Evolutionary conservation across 2,329 filamentous ascomycete species (phyloP), one percentile per base, ranked within the genome.

Genomic region (Simplicillium aogashimaense): DNA sequence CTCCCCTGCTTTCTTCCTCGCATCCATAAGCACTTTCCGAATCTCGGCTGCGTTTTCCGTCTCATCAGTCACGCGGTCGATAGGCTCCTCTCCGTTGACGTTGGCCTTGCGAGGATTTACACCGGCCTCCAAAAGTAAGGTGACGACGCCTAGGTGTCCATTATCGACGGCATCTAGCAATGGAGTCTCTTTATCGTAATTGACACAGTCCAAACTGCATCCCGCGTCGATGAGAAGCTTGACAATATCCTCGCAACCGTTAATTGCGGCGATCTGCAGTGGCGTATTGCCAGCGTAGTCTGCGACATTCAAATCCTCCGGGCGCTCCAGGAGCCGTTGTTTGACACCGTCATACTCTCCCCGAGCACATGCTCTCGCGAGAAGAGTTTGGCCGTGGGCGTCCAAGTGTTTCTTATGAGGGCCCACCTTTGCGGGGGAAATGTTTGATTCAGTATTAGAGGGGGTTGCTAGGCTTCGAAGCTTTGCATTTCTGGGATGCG

Each of bases 281-380:
- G 92, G 92, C 1, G 90, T 94, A 53, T 97, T 97, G n/a, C 87
- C 86, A 12, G 92, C 92, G 56, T 95, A 94, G 55, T 98, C 92
- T 17, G 86, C 79, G 43, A 89, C 76, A 50, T 98, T 86, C 40
- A 97, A 62, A 59, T 97, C 88, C 46, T 94, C 86, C 0, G 87
- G 88, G 15, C 88, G 77, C 55, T 94, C 86, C 8, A 74, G 69
- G 28, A 88, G 73, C 46, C 85, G 77, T 50, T 77, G 74, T 57
- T 85, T 89, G 13, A 86, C 88, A 9, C 71, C 69, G 2, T 90
- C 85, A 41, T 92, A 75, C 54, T 94, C 86, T 38, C 88, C 87
- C 50, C 82, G 81, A 30, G 89, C 86, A 59, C 88, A 94, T 20
- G 90, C 88, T 48, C 89, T 80, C n/a, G 90, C 88, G 17, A 98